Base-by-base conservation (phyloP, 2,329 filamentous ascomycete genomes). In the Colletotrichum cordylinicola region DNA sequence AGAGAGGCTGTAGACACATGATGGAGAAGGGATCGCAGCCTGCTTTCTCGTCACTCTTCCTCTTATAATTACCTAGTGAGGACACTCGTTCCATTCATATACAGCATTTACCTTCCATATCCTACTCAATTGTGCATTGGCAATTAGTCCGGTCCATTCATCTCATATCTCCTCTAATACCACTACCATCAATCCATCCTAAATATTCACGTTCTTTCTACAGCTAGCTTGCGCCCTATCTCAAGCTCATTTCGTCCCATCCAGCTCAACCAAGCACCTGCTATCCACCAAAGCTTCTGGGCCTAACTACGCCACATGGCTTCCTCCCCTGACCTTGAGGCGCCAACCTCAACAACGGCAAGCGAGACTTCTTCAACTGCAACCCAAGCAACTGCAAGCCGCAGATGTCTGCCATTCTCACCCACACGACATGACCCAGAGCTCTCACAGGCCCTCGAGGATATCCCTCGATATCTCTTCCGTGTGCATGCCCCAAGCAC, bases 381-480 rank as follows among this genome's bases (percentile, higher is more conserved):
- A 15, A 55, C 56, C 10, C 9, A 55, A 62, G 2, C 18, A 16
- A 29, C 37, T 24, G 33, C 8, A n/a, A 16, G 6, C 31, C 27
- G 15, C 6, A 18, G 2, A 12, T 60, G 1, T 12, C 37, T 62
- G 6, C 67, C n/a, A 29, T 70, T 61, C n/a, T 70, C 67, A 8
- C 39, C 56, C 6, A 18, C 9, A 12, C 4, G 24, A 2, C 35
- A 52, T 13, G 56, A 52, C 2, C 9, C 35, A 18, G 24, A 60
- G 21, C 9, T 70, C n/a, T 21, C 16, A 6, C n/a, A 55, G 2
- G 66, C 66, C 10, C 21, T 60, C 13, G 35, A 48, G 4, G 37
- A 70, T 5, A 24, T 70, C 21, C 67, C 67, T 35, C 37, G 67
- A 13, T 70, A 70, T 37, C 58, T 70, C 6, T 70, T 62, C 7